Base-by-base conservation (phyloP, 345 rosid genomes). In the Theobroma cacao region DNA sequence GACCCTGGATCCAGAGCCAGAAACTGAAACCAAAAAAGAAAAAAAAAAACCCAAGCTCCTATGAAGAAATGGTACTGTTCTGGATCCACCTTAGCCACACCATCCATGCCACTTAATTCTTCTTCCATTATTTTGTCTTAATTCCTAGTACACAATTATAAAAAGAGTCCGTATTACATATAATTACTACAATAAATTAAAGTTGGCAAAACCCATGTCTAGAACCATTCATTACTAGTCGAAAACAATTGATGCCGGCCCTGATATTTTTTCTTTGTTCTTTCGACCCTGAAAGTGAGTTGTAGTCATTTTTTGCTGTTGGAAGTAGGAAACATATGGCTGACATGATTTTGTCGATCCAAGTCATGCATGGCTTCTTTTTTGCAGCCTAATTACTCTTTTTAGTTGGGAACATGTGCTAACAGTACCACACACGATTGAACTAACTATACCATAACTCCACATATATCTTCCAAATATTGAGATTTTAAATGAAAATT, bases 281-380 rank as follows among this genome's bases (percentile, higher is more conserved):
- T 9, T 2, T 36, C 38, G 38, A 1, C 45, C 10, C 9, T 41
- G 45, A 41, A 41, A 41, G 45, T 41, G 45, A 41, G 10, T 41
- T 41, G 45, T 8, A 41, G 10, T 4, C 7, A 63, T 7, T 18
- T 34, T 18, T 2, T 38, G 30, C 0, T 2, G 7, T 20, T 7
- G 28, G 40, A 12, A 24, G 62, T 3, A 10, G 15, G 61, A 4
- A 70, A 71, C 40, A 71, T 71, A 30, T 71, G 75, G 75, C 31
- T 18, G 75, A 71, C 31, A 48, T 50, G 75, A 71, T 71, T 48
- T 30, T 71, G 75, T 31, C 43, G 10, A 30, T 71, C 60, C 60
- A 28, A 48, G 22, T 71, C 74, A 68, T 50, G 60, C 75, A 50
- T 30, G 74, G 60, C 36, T 70, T 69, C 3, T 68, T 41, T 68